Base-by-base conservation (phyloP, 192 early-diverging fungal species). In the Linnemannia schmuckeri region DNA sequence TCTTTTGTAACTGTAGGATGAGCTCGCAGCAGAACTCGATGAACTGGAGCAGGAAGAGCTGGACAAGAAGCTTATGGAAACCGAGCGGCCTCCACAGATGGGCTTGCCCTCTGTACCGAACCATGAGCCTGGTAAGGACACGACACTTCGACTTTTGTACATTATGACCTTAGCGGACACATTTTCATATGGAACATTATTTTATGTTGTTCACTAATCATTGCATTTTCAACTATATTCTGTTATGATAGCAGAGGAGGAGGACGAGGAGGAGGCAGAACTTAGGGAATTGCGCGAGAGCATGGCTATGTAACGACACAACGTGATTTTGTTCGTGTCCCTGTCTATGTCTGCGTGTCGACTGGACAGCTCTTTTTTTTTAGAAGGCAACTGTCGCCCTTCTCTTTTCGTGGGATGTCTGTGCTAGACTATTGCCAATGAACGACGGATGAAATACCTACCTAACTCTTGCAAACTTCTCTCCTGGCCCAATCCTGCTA, bases 41-140 rank as follows among this genome's bases (percentile, higher is more conserved):
- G 93, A 94, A 81, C 88, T 98, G 49, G 98, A 98, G 85, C 97
- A 99, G 93, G 96, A 97, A 89, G 95, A 96, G 76, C 87, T 98
- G 72, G 97, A 98, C 88, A 92, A 90, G 47, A 92, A 96, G 90
- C 92, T 99, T 77, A 88, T 98, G 75, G 93, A 93, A 49, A 94
- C 95, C 0, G 95, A 94, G 54, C 68, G 87, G 37, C 91, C 94
- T 52, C 90, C 95, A 69, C 86, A 94, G 70, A 85, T 92, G 74
- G 81, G 96, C 83, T 46, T 80, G 24, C 91, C 96, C 18, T 92
- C 89, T 78, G 93, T 92, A 78, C 93, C 93, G 55, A 88, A 82
- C 66, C 80, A 88, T 61, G 89, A 93, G 76, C 95, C 95, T 81
- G 94, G 96, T 96, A 93, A 77, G 74, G 44, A 70, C 27, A 4